A percentile compares a stretch with the other conserved stretches of the same genome.
Evolutionary conservation across 225 moss, liverwort and hornwort genomes (phyloP).

Genomic region (Rhytidiadelphus loreus): DNA sequence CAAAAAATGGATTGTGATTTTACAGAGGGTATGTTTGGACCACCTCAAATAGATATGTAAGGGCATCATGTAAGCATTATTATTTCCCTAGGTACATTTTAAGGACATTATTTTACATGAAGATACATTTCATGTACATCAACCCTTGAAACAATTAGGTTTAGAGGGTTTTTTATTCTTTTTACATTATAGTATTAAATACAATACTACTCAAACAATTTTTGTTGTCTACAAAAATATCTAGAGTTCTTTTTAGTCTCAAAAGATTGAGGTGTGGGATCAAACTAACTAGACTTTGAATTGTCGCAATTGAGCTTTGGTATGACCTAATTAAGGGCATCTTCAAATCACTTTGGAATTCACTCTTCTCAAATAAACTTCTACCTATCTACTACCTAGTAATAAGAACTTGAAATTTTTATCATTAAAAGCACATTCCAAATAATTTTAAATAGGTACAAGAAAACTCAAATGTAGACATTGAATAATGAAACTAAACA

Average conservation of each 20-base stretch:
- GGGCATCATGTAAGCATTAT: rapidly evolving
- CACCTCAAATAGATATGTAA: not conserved
- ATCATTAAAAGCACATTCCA: too few species aligned
- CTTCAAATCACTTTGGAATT: rapidly evolving
- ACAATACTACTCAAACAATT: not conserved
- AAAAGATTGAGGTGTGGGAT: not conserved
- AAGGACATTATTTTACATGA: rapidly evolving
- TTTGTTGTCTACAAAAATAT: not conserved
- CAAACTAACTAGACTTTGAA: not conserved
- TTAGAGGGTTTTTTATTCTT: not conserved
- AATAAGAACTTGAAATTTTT: not conserved
- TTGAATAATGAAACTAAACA: not conserved
- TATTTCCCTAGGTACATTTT: not conserved
- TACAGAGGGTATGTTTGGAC: rapidly evolving
- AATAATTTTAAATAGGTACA: not conserved
- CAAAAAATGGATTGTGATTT: not conserved
- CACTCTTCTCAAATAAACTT: not conserved
- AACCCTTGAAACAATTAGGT: not conserved
- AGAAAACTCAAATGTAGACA: not conserved
- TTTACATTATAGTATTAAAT: not conserved
- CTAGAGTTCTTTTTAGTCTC: not conserved
- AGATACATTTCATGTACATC: too few species aligned
- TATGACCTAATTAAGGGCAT: too few species aligned
- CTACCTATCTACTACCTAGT: not conserved
- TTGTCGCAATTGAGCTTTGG: not conserved